Evolutionary conservation across 352 stramenopile species (phyloP).

Genomic region (Pythium utonaiense): DNA sequence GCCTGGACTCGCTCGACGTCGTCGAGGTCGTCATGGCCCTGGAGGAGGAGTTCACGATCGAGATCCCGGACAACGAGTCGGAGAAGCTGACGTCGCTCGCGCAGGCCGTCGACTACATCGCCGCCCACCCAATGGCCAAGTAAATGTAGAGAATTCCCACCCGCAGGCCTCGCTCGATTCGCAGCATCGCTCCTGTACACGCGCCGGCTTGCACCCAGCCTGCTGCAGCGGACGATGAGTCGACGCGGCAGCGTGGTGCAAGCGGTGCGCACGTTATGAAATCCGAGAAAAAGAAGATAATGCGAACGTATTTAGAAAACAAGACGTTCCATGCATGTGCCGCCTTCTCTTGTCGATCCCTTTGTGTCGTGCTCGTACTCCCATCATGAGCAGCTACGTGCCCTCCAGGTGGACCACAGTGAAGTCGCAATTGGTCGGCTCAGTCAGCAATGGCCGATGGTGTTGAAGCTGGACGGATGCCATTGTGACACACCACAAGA

Average conservation of each 20-base stretch:
- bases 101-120: constrained; percentile 98
- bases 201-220: background rate
- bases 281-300: constrained; percentile 9
- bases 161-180: background rate
- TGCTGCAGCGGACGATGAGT: background rate
- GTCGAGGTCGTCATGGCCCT: constrained; percentile 98
- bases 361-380: too few species aligned
- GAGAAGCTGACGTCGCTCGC: constrained; percentile 97
- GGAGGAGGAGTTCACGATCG: constrained; percentile 99
- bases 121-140: constrained; percentile 98
- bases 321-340: background rate
- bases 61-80: constrained; percentile 99
- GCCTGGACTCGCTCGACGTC: constrained; percentile 98
- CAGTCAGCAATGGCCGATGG: too few species aligned
- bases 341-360: background rate
- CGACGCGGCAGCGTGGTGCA: background rate
- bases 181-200: background rate
- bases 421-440: too few species aligned
- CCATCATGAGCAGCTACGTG: too few species aligned
- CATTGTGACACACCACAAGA: too few species aligned
- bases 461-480: background rate
- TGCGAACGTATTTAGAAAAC: constrained; percentile 16
- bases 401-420: too few species aligned
- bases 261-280: background rate
- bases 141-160: constrained; percentile 54